phyloP scores from a whole-genome alignment of 2,329 filamentous ascomycete species.

The Chaetomiaceae sp. region DNA sequence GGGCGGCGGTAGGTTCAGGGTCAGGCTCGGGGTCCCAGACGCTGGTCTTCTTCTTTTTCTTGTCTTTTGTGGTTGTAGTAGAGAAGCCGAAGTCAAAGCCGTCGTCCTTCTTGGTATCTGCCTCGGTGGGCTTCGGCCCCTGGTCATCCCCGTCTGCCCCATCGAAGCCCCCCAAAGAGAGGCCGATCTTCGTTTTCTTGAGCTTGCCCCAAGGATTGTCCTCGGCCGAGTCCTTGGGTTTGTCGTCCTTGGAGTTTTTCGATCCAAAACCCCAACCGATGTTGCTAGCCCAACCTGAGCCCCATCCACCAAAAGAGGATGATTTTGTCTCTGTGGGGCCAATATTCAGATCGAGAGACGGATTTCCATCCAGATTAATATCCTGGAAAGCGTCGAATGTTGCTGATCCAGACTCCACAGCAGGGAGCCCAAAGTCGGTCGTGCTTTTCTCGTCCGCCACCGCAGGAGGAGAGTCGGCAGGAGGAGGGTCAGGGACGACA shows the following conservation, averaged over 20 bases:
- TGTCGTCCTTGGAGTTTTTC: slow-evolving; percentile 22
- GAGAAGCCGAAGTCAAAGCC: slow-evolving; percentile 21
- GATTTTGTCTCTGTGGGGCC: slow-evolving; percentile 33
- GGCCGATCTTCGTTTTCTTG: slow-evolving; percentile 46
- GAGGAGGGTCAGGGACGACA: slow-evolving; percentile 27
- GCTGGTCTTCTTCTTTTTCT: slow-evolving; percentile 37
- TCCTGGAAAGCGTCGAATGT: slow-evolving; percentile 60
- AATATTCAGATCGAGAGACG: slow-evolving; percentile 53
- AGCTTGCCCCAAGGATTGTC: slow-evolving; percentile 50
- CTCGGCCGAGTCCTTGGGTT: slow-evolving; percentile 36
- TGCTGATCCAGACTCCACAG: slow-evolving; percentile 22
- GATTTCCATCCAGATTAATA: slow-evolving; percentile 61
- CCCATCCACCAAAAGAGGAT: slow-evolving; percentile 52
- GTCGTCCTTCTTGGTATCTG: slow-evolving; percentile 34
- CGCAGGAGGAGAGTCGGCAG: slow-evolving; percentile 20
- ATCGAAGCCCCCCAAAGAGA: slow-evolving; percentile 46
- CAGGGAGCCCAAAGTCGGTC: slow-evolving; percentile 24
- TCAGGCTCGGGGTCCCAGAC: slow-evolving; percentile 24
- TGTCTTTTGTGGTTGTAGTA: slow-evolving; percentile 32
- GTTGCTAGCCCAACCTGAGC: slow-evolving; percentile 53
- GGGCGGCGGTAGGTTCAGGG: slow-evolving; percentile 1
- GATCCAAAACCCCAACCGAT: slow-evolving; percentile 37
- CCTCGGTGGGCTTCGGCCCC: slow-evolving; percentile 23
- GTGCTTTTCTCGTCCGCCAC: slow-evolving; percentile 23
- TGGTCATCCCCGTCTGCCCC: slow-evolving; percentile 40